Base-by-base conservation (phyloP, 805 yeast species). In the Lipomyces kockii region DNA sequence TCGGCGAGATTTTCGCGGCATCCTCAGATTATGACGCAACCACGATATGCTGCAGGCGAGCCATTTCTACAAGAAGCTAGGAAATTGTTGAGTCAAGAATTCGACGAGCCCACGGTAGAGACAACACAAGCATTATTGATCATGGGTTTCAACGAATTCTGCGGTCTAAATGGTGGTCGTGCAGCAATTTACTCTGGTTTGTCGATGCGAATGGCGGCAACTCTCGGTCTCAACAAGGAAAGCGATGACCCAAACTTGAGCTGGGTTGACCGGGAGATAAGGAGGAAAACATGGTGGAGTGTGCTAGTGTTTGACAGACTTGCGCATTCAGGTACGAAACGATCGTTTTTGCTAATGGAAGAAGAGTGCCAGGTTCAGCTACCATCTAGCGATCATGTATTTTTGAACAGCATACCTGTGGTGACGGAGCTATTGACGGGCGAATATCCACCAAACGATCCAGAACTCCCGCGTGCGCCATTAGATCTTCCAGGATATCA, bases 271-370 rank as follows among this genome's bases (percentile, higher is more conserved):
- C 72, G 76, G 25, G 80, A 78, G 63, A 68, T 72, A 35, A 68
- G 80, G 0, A 70, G 80, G 27, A 68, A 80, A 34, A 75, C 78
- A 2, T 78, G 76, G 73, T 78, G 80, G 80, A 74, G 79, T 17
- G 72, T 79, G 35, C 71, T 78, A 12, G 75, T 76, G 8, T 71
- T 78, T 55, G 80, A 78, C 60, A 69, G 80, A 22, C 66, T 77
- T 49, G 76, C 76, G n/a, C 79, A 79, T 57, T 68, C 77, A 17
- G 75, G 78, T 17, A 76, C 77, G 29, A 69, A 71, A 25, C 75
- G 78, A 61, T 65, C 80, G 9, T 65, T 75, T 14, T 71, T 74
- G 67, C 62, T 77, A n/a, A 68, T 66, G 58, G 71, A 71, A 22
- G 76, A 74, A 20, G 74, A 74, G 35, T 62, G 72, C 14, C 69